Evolutionary conservation across 176 grass and related monocot species (phyloP).

Genomic region (Juncus effusus): DNA sequence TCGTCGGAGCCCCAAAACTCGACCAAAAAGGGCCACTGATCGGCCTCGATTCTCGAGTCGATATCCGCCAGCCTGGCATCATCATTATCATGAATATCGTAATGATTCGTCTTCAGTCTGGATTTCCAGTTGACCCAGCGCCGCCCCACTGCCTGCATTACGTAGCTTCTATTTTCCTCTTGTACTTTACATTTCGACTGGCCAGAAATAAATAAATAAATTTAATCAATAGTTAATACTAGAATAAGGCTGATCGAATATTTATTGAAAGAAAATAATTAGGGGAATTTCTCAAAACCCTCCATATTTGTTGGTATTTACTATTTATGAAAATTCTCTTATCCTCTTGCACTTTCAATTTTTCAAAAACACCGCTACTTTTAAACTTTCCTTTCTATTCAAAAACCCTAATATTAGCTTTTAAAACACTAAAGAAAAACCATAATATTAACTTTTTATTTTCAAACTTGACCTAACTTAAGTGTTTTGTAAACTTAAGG

Average conservation of each 20-base stretch:
- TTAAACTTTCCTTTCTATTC: too few species aligned
- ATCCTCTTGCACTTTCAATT: too few species aligned
- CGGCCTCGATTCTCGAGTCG: constrained; percentile 38
- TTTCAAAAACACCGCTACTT: too few species aligned
- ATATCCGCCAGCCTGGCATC: constrained; percentile 43
- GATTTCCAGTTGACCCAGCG: constrained; percentile 46
- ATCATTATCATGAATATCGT: constrained; percentile 47
- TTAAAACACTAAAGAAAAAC: too few species aligned
- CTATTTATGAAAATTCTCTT: too few species aligned
- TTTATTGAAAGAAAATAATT: not conserved
- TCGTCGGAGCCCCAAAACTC: constrained; percentile 53
- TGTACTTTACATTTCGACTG: constrained; percentile 16
- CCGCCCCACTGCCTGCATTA: constrained; percentile 8
- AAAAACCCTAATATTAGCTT: too few species aligned
- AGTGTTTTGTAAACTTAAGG: not conserved
- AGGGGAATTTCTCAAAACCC: not conserved
- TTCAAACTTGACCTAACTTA: too few species aligned
- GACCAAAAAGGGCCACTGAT: constrained; percentile 47
- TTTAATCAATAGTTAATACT: not conserved
- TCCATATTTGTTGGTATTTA: not conserved
- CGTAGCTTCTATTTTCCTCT: not conserved
- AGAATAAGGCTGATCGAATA: not conserved
- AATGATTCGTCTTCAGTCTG: constrained; percentile 37
- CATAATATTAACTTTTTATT: too few species aligned
- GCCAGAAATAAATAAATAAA: not conserved